Conservation (phyloP, 345 rosid species). For the Populus euphratica region DNA sequence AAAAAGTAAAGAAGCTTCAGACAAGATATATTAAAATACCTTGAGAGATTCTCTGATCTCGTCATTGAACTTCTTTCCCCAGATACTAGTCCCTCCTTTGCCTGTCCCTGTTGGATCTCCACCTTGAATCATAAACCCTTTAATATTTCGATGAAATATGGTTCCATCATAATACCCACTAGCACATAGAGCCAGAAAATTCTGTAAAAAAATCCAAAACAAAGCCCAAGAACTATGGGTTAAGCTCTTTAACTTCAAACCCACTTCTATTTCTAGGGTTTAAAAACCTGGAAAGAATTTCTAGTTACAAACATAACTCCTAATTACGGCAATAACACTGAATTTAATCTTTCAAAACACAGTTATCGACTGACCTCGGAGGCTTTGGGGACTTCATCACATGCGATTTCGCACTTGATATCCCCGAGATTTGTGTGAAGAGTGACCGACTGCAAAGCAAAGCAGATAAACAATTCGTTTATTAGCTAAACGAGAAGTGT, state of each 20-base stretch:
- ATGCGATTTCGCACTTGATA: constrained; percentile 91
- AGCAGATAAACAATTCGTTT: neutral
- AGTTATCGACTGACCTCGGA: constrained; percentile 58
- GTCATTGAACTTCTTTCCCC: constrained; percentile 98
- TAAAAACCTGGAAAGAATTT: no score
- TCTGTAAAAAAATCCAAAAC: constrained; percentile 43
- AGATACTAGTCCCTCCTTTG: constrained; percentile 94
- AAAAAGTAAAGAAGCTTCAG: neutral
- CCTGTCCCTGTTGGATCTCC: constrained; percentile 97
- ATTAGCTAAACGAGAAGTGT: neutral
- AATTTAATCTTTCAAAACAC: neutral
- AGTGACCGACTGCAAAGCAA: constrained; percentile 74
- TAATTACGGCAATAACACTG: neutral
- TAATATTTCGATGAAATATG: constrained; percentile 83
- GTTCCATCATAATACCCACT: constrained; percentile 93
- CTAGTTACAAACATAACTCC: neutral
- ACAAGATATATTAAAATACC: constrained; percentile 35
- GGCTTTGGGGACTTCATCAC: constrained; percentile 89
- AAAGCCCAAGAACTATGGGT: neutral
- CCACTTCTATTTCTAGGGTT: neutral
- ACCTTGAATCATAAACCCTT: constrained; percentile 99
- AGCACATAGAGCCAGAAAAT: constrained; percentile 89
- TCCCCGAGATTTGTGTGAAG: constrained; percentile 96
- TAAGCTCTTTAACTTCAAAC: neutral
- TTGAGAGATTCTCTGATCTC: constrained; percentile 96